Evolutionary conservation across 306 rosid genomes (phyloP).

Genomic region (Cyclanthera cordifolia): DNA sequence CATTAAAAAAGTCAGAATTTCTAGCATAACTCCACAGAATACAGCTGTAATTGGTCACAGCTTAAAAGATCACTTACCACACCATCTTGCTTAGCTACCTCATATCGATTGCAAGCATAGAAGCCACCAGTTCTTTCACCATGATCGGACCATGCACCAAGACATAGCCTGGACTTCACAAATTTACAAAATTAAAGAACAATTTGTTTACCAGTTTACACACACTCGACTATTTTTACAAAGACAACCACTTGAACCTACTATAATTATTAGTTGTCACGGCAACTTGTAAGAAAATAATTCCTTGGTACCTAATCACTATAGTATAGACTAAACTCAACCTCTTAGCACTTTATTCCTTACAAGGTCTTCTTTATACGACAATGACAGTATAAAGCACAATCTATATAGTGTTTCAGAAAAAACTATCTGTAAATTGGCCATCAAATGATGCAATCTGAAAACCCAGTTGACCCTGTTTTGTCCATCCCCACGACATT

Average conservation of each 20-base stretch:
- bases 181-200: background rate
- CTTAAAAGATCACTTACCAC: conserved; percentile 13
- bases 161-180: conserved; percentile 60
- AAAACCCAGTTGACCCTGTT: background rate
- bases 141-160: conserved; percentile 58
- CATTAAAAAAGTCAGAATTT: background rate
- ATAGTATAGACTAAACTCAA: too few relatives aligned
- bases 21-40: background rate
- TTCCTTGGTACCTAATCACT: too few relatives aligned
- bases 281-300: too few relatives aligned
- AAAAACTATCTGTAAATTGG: background rate
- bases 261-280: too few relatives aligned
- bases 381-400: too few relatives aligned
- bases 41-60: background rate
- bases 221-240: too few relatives aligned
- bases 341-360: too few relatives aligned
- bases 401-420: too few relatives aligned
- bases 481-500: background rate
- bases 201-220: too few relatives aligned
- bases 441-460: background rate
- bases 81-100: conserved; percentile 21
- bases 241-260: too few relatives aligned
- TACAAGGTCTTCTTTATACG: too few relatives aligned
- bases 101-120: conserved; percentile 59
- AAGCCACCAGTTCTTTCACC: conserved; percentile 23